These are phyloP conservation scores for Pyrenochaeta sp. DNA, from an alignment of 2,329 filamentous ascomycete genomes.

Conservation along the genomic window DNA sequence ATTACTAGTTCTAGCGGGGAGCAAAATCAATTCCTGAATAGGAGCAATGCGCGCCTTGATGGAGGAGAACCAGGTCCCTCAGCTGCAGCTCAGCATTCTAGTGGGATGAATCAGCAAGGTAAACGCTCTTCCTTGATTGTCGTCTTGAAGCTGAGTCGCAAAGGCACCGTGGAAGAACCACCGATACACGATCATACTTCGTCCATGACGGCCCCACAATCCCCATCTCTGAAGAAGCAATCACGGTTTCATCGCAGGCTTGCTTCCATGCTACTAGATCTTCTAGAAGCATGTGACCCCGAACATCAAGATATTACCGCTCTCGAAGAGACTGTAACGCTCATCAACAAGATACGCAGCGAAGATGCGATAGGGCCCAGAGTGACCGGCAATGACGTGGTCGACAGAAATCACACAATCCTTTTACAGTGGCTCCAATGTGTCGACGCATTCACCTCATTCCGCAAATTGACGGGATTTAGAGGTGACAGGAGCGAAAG, in stretches of 20 bases:
- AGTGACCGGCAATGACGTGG: neutral
- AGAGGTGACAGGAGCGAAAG: neutral
- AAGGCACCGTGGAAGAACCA: neutral
- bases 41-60: neutral
- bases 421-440: slow-evolving; percentile 6
- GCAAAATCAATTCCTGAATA: too few relatives aligned
- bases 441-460: neutral
- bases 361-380: neutral
- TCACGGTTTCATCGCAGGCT: neutral
- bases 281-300: neutral
- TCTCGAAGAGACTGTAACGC: neutral
- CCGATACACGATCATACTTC: too few relatives aligned
- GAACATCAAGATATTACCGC: neutral
- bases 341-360: neutral
- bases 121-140: neutral
- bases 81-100: neutral
- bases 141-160: neutral
- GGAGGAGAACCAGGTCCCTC: neutral
- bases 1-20: too few relatives aligned
- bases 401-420: neutral
- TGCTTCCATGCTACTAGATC: neutral
- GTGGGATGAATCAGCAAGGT: neutral
- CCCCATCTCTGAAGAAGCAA: too few relatives aligned
- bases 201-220: too few relatives aligned
- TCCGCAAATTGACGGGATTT: slow-evolving; percentile 1